These are phyloP conservation scores for Globisporangium polare DNA, from an alignment of 352 stramenopile genomes.

Conservation along the genomic window DNA sequence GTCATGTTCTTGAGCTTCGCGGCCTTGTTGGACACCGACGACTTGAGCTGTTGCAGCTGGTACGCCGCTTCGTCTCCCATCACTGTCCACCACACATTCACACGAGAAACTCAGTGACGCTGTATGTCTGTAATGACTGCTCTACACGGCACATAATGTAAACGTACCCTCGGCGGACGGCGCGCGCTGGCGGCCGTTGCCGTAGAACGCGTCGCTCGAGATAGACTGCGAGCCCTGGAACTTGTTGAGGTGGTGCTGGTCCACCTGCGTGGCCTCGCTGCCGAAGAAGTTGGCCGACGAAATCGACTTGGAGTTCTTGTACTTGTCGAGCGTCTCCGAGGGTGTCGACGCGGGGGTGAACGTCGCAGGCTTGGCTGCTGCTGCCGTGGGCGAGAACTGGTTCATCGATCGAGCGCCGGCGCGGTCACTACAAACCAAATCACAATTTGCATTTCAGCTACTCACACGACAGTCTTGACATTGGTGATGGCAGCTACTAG, in stretches of 20 bases:
- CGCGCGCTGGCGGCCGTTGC: slow-evolving; percentile 50
- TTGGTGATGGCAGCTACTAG: neutral
- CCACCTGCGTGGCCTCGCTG: slow-evolving; percentile 46
- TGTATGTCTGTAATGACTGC: neutral
- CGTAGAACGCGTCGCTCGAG: slow-evolving; percentile 86
- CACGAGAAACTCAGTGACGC: neutral
- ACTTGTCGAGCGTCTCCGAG: slow-evolving; percentile 83
- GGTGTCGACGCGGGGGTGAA: slow-evolving; percentile 10
- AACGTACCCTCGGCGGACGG: slow-evolving; percentile 60
- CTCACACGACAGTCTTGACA: neutral
- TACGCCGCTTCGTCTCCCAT: slow-evolving; percentile 76
- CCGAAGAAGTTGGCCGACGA: slow-evolving; percentile 90
- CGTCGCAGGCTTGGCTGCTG: slow-evolving; percentile 4
- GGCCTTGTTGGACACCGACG: slow-evolving; percentile 76
- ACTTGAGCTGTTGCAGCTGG: slow-evolving; percentile 84
- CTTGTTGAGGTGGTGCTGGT: slow-evolving; percentile 61
- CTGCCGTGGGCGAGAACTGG: slow-evolving; percentile 12
- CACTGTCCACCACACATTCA: slow-evolving; percentile 22
- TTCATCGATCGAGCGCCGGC: slow-evolving; percentile 1
- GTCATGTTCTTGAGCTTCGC: slow-evolving; percentile 89
- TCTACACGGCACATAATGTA: neutral
- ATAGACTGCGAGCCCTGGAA: slow-evolving; percentile 84
- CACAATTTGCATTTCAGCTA: neutral
- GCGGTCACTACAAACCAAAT: slow-evolving; percentile 23
- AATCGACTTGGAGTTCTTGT: slow-evolving; percentile 91